Conservation (phyloP, 768 basidiomycete species). For the Phaeotremella fagi region DNA sequence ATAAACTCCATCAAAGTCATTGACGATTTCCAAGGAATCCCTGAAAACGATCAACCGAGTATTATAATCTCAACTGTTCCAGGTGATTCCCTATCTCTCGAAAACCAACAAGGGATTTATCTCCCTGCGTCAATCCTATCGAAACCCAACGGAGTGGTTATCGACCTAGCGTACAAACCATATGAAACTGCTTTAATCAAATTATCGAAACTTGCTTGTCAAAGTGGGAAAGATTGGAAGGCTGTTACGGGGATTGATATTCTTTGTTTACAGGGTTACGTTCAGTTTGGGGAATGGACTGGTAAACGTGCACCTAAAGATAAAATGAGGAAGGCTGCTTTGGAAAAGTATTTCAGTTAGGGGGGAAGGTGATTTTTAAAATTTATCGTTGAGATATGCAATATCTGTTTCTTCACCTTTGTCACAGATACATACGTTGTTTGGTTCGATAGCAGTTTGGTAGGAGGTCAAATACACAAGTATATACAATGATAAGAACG, state of each 20-base stretch:
- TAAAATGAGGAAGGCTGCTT: conserved; percentile 38
- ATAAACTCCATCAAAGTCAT: conserved; percentile 55
- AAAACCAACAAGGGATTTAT: conserved; percentile 31
- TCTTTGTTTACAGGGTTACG: conserved; percentile 43
- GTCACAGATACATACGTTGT: too few relatives aligned
- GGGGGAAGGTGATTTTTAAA: too few relatives aligned
- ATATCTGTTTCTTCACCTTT: too few relatives aligned
- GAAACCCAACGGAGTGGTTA: conserved; percentile 61
- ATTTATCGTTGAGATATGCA: too few relatives aligned
- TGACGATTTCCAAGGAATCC: conserved; percentile 58
- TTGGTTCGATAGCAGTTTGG: too few relatives aligned
- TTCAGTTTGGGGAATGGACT: conserved; percentile 45
- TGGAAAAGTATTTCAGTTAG: conserved; percentile 30
- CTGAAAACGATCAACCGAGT: conserved; percentile 51
- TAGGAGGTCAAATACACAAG: too few relatives aligned
- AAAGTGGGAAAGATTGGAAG: conserved; percentile 32
- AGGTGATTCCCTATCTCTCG: conserved; percentile 54
- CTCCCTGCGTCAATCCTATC: conserved; percentile 53
- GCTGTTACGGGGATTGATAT: conserved; percentile 45
- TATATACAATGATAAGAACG: background rate
- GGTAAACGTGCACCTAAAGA: conserved; percentile 37
- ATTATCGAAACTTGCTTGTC: conserved; percentile 64
- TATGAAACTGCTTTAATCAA: conserved; percentile 72
- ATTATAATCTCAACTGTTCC: conserved; percentile 90
- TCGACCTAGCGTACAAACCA: conserved; percentile 95